These are phyloP conservation scores for Boletus vermiculosoides DNA, from an alignment of 768 basidiomycete genomes.

Conservation along the genomic window DNA sequence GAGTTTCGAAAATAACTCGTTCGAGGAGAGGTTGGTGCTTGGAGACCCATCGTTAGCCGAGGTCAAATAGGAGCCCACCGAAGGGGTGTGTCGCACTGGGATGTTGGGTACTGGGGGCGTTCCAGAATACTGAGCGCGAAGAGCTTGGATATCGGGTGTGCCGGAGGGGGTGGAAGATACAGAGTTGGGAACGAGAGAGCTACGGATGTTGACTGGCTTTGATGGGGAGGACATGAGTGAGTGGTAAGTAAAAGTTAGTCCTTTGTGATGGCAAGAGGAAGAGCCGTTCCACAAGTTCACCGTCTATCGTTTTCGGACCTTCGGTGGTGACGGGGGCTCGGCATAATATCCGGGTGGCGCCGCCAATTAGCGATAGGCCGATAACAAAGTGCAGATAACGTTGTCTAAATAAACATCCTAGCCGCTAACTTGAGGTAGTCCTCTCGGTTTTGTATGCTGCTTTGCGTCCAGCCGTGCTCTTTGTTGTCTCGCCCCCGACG, in stretches of 20 bases:
- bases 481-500: too few species aligned
- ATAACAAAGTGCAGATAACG: neutral
- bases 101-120: conserved; percentile 52
- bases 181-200: conserved; percentile 13
- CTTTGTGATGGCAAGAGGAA: neutral
- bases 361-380: neutral
- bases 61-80: conserved; percentile 15
- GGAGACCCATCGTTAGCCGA: conserved; percentile 11
- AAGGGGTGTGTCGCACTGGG: conserved; percentile 59
- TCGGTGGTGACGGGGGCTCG: neutral
- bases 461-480: neutral
- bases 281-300: neutral
- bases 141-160: conserved; percentile 61
- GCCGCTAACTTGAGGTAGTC: too few species aligned
- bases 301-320: neutral
- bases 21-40: conserved; percentile 1
- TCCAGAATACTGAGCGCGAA: conserved; percentile 66
- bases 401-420: too few species aligned
- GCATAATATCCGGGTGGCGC: neutral
- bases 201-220: conserved; percentile 51
- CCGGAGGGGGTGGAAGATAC: conserved; percentile 41
- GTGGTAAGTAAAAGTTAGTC: neutral
- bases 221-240: conserved; percentile 53
- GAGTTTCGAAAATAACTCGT: conserved; percentile 16
- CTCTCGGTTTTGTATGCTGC: too few species aligned